Evolutionary conservation across 2,329 filamentous ascomycete species (phyloP).

Genomic region (Hymenoscyphus scutula): DNA sequence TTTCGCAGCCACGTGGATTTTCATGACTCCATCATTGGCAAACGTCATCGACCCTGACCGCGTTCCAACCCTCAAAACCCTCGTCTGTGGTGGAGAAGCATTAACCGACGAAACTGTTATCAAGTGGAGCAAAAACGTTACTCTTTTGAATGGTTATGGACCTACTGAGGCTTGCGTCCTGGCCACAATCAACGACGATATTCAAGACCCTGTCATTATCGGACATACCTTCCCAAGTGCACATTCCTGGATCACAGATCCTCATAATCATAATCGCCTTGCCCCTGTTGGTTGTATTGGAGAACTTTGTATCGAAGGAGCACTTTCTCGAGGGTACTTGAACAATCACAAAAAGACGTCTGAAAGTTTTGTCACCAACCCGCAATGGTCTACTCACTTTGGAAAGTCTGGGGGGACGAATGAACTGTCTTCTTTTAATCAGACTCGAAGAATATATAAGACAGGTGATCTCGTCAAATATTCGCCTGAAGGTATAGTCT

Average conservation of each 20-base stretch:
- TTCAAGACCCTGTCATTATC: constrained; percentile 10
- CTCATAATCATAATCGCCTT: constrained; percentile 18
- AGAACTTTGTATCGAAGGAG: constrained; percentile 27
- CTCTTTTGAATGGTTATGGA: constrained; percentile 58
- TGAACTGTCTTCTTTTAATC: not conserved
- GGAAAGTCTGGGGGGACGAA: not conserved
- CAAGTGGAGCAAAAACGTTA: constrained; percentile 38
- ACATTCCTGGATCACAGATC: constrained; percentile 20
- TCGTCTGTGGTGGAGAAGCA: constrained; percentile 89
- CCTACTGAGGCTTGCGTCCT: constrained; percentile 68
- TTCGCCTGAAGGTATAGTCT: constrained; percentile 57
- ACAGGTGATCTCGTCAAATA: constrained; percentile 43
- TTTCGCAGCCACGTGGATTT: constrained; percentile 21
- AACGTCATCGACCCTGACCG: constrained; percentile 84
- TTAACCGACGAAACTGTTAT: constrained; percentile 53
- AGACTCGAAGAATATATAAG: constrained; percentile 32
- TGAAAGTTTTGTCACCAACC: constrained; percentile 17
- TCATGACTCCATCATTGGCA: constrained; percentile 23
- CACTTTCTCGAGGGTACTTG: constrained; percentile 25
- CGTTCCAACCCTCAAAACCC: constrained; percentile 65
- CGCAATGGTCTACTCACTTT: constrained; percentile 17
- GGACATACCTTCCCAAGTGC: constrained; percentile 5
- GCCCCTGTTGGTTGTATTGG: constrained; percentile 22
- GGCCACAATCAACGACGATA: constrained; percentile 5
- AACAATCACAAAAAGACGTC: constrained; percentile 22